Percentiles rank a stretch among this genome's conserved stretches.
phyloP scores from a whole-genome alignment of 306 rosid species.

The Rubus parviflorus region DNA sequence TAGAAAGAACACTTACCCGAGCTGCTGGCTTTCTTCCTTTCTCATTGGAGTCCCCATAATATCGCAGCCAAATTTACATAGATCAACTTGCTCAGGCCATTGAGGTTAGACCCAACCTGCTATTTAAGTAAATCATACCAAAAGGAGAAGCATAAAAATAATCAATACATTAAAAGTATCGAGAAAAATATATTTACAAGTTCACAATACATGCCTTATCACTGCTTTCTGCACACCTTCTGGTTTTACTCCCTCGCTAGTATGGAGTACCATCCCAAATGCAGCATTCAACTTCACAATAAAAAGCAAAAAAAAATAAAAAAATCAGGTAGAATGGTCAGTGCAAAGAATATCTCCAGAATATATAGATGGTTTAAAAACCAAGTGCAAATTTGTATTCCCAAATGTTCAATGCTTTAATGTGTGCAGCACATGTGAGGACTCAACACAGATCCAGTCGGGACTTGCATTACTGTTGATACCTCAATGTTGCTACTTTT shows the following conservation, averaged over 20 bases:
- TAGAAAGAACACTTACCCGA: slow-evolving; percentile 70
- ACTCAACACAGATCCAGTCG: slow-evolving; percentile 20
- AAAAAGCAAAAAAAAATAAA: slow-evolving; percentile 18
- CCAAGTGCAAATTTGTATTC: slow-evolving; percentile 10
- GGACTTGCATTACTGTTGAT: slow-evolving; percentile 15
- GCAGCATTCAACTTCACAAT: slow-evolving; percentile 55
- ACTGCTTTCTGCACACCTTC: slow-evolving; percentile 41
- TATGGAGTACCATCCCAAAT: slow-evolving; percentile 44
- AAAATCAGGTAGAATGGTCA: slow-evolving; percentile 41
- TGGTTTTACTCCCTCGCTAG: slow-evolving; percentile 37
- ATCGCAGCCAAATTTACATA: neutral
- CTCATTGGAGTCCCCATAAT: neutral
- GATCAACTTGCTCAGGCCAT: slow-evolving; percentile 36
- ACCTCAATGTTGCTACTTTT: slow-evolving; percentile 23
- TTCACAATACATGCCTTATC: slow-evolving; percentile 57
- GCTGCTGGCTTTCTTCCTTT: slow-evolving; percentile 57
- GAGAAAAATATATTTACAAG: neutral
- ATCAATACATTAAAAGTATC: slow-evolving; percentile 30
- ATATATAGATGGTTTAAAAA: neutral
- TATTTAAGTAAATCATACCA: slow-evolving; percentile 26
- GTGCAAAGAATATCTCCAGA: slow-evolving; percentile 12
- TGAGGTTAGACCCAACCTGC: slow-evolving; percentile 59
- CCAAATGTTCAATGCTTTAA: slow-evolving; percentile 22
- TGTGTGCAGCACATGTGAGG: slow-evolving; percentile 14
- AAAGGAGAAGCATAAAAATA: slow-evolving; percentile 45